These are phyloP conservation scores for Plasmopara muralis DNA, from an alignment of 352 stramenopile genomes.

Conservation along the genomic window DNA sequence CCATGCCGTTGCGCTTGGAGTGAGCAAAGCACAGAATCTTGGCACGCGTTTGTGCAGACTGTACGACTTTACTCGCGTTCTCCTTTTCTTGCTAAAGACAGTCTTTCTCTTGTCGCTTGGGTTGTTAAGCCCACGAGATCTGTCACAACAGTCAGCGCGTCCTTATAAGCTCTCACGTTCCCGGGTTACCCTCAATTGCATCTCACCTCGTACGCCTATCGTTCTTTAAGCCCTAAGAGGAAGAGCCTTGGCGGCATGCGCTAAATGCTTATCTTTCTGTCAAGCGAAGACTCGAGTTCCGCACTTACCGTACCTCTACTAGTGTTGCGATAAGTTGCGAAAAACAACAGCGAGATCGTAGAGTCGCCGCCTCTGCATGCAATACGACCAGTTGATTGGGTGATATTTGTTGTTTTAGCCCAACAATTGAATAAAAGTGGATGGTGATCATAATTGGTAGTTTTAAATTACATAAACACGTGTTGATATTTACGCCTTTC, in stretches of 20 bases:
- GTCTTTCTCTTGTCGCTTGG: not conserved
- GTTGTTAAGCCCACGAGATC: constrained; percentile 19
- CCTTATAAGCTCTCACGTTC: constrained; percentile 7
- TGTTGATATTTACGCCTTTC: too few relatives aligned
- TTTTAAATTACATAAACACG: too few relatives aligned
- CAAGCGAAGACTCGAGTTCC: constrained; percentile 9
- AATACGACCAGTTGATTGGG: constrained; percentile 9
- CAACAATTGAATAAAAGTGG: constrained; percentile 23
- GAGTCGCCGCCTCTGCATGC: constrained; percentile 17
- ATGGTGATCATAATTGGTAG: not conserved
- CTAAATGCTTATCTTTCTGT: constrained; percentile 13
- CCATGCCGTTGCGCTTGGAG: constrained; percentile 37
- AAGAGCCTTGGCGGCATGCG: constrained; percentile 25
- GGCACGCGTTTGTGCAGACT: constrained; percentile 13
- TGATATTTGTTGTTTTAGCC: constrained; percentile 1
- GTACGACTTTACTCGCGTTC: not conserved
- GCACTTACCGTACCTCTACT: constrained; percentile 24
- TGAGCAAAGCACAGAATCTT: constrained; percentile 38
- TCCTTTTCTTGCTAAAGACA: constrained; percentile 5
- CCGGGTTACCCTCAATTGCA: not conserved
- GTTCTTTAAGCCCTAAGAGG: constrained; percentile 12
- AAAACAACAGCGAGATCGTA: constrained; percentile 33
- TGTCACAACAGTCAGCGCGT: constrained; percentile 16
- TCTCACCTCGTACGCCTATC: constrained; percentile 12
- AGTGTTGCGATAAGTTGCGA: constrained; percentile 19